Conservation (phyloP, 495 filamentous ascomycete genomes). For the Xylaria castorea region DNA sequence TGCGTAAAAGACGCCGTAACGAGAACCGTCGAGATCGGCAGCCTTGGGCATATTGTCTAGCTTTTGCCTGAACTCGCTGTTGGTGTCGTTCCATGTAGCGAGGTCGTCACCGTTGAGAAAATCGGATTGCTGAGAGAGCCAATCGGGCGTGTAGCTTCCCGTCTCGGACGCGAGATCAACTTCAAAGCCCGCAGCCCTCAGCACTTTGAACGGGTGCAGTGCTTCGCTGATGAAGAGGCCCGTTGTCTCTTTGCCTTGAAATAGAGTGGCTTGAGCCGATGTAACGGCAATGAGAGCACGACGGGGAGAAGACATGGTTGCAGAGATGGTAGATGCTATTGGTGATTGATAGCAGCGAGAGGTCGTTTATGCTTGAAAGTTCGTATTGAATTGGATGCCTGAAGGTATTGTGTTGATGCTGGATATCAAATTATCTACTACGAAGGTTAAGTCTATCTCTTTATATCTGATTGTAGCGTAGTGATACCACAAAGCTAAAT, state of each 20-base stretch:
- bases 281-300: constrained; percentile 55
- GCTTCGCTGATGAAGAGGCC: constrained; percentile 58
- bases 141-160: constrained; percentile 54
- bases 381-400: neutral
- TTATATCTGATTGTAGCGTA: neutral
- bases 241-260: constrained; percentile 43
- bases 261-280: constrained; percentile 53
- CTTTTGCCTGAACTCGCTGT: constrained; percentile 50
- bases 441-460: neutral
- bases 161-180: constrained; percentile 59
- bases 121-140: constrained; percentile 52
- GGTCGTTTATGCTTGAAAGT: neutral
- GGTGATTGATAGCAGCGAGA: neutral
- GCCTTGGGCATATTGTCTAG: constrained; percentile 49
- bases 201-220: constrained; percentile 55
- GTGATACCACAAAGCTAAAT: neutral
- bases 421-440: neutral
- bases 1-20: constrained; percentile 51
- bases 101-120: constrained; percentile 49
- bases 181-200: constrained; percentile 53
- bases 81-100: constrained; percentile 48
- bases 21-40: constrained; percentile 38
- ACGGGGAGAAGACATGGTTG: constrained; percentile 48
- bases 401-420: neutral
- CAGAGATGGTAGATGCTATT: neutral